A percentile compares a stretch with the other conserved stretches of the same genome.
These are phyloP conservation scores for Asterochloris erici DNA, from an alignment of 139 green algal species.

Conservation along the genomic window DNA sequence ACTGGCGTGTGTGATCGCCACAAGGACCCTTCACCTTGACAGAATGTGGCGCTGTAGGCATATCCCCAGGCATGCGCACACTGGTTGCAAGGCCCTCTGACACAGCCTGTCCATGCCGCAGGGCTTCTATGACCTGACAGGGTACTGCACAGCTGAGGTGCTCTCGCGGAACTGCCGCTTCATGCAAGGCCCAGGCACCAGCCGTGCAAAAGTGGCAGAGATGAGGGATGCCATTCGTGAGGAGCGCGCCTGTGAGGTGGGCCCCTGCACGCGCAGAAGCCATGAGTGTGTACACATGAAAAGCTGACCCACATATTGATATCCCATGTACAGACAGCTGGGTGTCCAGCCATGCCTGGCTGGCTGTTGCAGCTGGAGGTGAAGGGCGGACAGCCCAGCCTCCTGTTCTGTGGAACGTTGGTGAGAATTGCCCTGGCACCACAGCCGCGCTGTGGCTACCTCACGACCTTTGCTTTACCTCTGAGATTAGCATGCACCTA, in stretches of 20 bases:
- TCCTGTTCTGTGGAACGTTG: too few species aligned
- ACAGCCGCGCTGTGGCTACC: too few species aligned
- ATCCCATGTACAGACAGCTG: too few species aligned
- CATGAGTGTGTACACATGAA: too few species aligned
- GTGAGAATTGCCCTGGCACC: too few species aligned
- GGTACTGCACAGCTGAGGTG: slow-evolving; percentile 54
- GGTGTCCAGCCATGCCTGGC: too few species aligned
- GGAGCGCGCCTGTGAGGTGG: slow-evolving; percentile 28
- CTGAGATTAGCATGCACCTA: background rate
- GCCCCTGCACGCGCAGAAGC: background rate
- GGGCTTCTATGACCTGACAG: slow-evolving; percentile 54
- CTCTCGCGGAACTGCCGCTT: slow-evolving; percentile 68
- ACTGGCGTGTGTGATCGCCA: too few species aligned
- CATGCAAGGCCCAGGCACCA: slow-evolving; percentile 49
- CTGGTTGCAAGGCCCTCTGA: slow-evolving; percentile 20
- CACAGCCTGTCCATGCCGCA: slow-evolving; percentile 52
- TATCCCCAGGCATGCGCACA: background rate
- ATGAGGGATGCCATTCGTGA: slow-evolving; percentile 45
- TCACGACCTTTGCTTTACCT: background rate
- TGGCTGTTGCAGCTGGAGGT: too few species aligned
- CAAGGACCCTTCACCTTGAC: too few species aligned
- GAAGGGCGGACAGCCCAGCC: too few species aligned
- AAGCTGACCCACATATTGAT: too few species aligned
- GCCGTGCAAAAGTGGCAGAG: slow-evolving; percentile 32
- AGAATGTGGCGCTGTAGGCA: too few species aligned